Evolutionary conservation across 78 protist genomes (phyloP).

Genomic region (Bodo saltans): DNA sequence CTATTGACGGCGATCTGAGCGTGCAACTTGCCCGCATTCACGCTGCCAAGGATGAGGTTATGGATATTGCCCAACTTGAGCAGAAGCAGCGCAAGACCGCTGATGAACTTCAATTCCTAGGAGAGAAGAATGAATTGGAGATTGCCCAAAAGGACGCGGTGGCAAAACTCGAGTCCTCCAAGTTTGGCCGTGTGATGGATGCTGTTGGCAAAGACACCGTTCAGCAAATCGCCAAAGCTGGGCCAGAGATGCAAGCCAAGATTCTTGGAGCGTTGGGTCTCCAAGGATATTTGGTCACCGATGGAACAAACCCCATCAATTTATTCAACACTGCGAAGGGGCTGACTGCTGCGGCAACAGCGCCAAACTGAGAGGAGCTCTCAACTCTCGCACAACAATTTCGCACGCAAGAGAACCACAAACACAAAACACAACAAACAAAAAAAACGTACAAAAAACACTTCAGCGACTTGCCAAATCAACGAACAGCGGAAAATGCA

Average conservation of each 20-base stretch:
- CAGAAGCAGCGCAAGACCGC: conserved; percentile 33
- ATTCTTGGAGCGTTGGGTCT: conserved; percentile 62
- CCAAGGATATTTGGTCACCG: conserved; percentile 61
- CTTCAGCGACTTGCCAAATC: no score
- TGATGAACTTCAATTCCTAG: conserved; percentile 51
- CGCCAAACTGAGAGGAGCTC: no score
- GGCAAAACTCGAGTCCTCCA: conserved; percentile 55
- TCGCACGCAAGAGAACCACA: no score
- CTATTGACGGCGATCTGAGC: conserved; percentile 58
- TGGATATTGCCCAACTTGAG: conserved; percentile 37
- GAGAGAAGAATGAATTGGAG: conserved; percentile 42
- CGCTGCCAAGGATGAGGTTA: conserved; percentile 48
- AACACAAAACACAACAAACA: no score
- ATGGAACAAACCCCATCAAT: conserved; percentile 69
- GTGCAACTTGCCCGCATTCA: conserved; percentile 63
- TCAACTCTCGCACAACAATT: no score
- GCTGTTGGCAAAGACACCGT: conserved; percentile 68
- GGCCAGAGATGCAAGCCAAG: conserved; percentile 74
- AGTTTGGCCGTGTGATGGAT: conserved; percentile 40
- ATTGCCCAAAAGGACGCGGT: conserved; percentile 24
- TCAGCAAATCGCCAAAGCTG: conserved; percentile 65
- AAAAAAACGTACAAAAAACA: no score
- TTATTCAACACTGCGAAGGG: conserved; percentile 71
- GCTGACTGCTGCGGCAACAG: conserved; percentile 14
- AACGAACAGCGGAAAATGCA: no score